Percentiles rank a stretch among this genome's conserved stretches.
These are phyloP conservation scores for Tolypocladium sp. DNA, from an alignment of 2,329 filamentous ascomycete genomes.

Conservation along the genomic window DNA sequence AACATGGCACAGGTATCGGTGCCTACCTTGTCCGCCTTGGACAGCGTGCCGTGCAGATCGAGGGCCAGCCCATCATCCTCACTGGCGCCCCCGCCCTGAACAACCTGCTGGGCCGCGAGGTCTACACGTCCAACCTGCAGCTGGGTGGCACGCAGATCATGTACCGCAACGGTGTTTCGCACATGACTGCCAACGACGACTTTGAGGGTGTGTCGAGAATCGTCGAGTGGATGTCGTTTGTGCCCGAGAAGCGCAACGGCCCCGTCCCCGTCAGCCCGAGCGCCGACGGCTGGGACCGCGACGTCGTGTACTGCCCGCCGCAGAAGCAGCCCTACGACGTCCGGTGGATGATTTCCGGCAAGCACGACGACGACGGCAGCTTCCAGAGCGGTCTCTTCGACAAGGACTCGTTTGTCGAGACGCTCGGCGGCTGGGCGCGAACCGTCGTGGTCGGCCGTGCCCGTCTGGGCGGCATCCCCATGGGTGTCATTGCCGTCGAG, in stretches of 20 bases:
- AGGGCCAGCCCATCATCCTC: slow-evolving; percentile 97
- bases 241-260: slow-evolving; percentile 89
- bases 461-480: slow-evolving; percentile 90
- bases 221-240: slow-evolving; percentile 94
- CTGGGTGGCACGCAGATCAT: slow-evolving; percentile 99
- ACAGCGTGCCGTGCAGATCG: slow-evolving; percentile 96
- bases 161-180: slow-evolving; percentile 99
- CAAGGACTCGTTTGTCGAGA: slow-evolving; percentile 92
- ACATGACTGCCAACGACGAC: slow-evolving; percentile 96
- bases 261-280: slow-evolving; percentile 88
- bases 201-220: slow-evolving; percentile 98
- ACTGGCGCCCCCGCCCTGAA: slow-evolving; percentile 96
- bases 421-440: slow-evolving; percentile 91
- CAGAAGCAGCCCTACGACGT: slow-evolving; percentile 86
- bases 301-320: slow-evolving; percentile 73
- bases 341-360: slow-evolving; percentile 82
- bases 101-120: slow-evolving; percentile 94
- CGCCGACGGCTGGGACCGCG: slow-evolving; percentile 84
- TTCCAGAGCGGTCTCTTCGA: slow-evolving; percentile 93
- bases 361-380: slow-evolving; percentile 59
- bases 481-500: slow-evolving; percentile 97
- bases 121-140: slow-evolving; percentile 98
- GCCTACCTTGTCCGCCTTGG: slow-evolving; percentile 97
- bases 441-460: slow-evolving; percentile 96
- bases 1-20: slow-evolving; percentile 60